These are phyloP conservation scores for Cercophora samala DNA, from an alignment of 495 filamentous ascomycete genomes.

Conservation along the genomic window DNA sequence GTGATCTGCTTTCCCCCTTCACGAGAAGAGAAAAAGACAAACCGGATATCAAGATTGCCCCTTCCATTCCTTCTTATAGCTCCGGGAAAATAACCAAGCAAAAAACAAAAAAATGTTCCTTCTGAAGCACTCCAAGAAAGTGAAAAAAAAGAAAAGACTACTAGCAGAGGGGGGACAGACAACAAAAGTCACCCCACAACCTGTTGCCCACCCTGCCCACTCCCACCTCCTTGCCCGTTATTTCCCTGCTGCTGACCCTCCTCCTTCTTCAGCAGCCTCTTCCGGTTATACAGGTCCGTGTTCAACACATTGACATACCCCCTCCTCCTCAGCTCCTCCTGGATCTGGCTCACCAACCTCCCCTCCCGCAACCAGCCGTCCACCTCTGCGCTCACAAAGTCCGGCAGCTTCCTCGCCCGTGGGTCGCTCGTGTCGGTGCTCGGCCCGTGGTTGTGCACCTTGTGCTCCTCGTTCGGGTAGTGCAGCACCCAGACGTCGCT, in stretches of 20 bases:
- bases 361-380: conserved; percentile 36
- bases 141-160: neutral
- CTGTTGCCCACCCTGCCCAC: neutral
- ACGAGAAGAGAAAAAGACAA: neutral
- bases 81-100: neutral
- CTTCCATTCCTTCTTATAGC: conserved; percentile 1
- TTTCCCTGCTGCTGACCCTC: conserved; percentile 4
- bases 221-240: neutral
- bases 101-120: neutral
- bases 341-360: conserved; percentile 37
- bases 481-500: conserved; percentile 36
- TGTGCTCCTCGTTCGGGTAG: conserved; percentile 39
- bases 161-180: neutral
- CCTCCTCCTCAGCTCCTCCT: conserved; percentile 33
- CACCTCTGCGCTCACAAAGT: conserved; percentile 29
- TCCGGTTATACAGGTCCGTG: conserved; percentile 39
- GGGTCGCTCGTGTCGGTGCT: conserved; percentile 35
- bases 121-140: neutral
- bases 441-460: conserved; percentile 37
- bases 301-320: conserved; percentile 39
- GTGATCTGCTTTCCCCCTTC: neutral
- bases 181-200: neutral
- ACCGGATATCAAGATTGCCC: neutral
- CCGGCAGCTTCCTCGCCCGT: conserved; percentile 33
- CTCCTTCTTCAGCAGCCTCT: conserved; percentile 35